Conservation (phyloP, 1,284 basidiomycete species). For the Apiotrichum porosum region DNA sequence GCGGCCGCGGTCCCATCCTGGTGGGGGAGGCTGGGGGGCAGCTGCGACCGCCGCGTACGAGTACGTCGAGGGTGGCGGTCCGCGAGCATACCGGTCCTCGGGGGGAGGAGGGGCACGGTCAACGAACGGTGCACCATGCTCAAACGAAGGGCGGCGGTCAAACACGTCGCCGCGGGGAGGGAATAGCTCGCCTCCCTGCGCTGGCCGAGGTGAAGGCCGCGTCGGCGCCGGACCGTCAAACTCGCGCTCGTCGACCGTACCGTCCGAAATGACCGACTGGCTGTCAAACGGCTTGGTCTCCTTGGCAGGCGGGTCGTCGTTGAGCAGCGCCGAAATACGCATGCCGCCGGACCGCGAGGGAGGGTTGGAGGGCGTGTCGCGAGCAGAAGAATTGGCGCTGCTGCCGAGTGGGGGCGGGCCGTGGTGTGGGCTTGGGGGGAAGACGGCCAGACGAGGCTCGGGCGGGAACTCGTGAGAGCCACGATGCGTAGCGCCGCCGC, state of each 20-base stretch:
- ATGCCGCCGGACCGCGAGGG: constrained; percentile 34
- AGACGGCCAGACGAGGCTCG: constrained; percentile 39
- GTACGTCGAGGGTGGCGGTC: not conserved
- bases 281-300: constrained; percentile 21
- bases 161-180: constrained; percentile 1
- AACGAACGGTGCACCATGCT: not conserved
- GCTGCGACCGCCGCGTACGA: constrained; percentile 12
- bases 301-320: constrained; percentile 34
- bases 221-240: constrained; percentile 11
- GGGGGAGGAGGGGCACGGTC: not conserved
- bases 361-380: constrained; percentile 4
- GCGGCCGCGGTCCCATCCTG: no score
- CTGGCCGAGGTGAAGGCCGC: constrained; percentile 10
- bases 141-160: constrained; percentile 4
- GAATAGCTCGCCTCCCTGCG: not conserved
- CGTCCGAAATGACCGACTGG: constrained; percentile 37
- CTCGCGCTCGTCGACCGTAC: constrained; percentile 40
- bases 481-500: not conserved
- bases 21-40: not conserved
- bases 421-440: constrained; percentile 23
- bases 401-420: not conserved
- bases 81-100: constrained; percentile 4
- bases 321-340: constrained; percentile 41
- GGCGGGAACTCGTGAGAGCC: not conserved
- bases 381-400: not conserved